Evolutionary conservation across 495 filamentous ascomycete species (phyloP).

Genomic region (Pyronema omphalodes): DNA sequence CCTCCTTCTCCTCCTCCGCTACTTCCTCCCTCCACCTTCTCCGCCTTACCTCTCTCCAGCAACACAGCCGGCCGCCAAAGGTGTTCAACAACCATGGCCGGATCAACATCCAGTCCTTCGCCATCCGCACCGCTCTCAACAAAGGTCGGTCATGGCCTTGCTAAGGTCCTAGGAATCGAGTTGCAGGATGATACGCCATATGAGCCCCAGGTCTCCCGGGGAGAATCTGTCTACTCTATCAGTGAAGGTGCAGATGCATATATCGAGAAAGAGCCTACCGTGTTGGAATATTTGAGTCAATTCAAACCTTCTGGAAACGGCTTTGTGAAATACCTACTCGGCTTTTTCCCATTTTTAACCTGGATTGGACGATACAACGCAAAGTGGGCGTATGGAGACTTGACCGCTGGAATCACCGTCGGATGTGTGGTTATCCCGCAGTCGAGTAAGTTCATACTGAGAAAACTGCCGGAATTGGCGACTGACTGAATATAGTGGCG

Average conservation of each 20-base stretch:
- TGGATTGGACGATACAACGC: conserved; percentile 84
- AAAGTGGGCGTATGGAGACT: conserved; percentile 73
- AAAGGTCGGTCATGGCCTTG: conserved; percentile 45
- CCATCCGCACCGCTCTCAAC: neutral
- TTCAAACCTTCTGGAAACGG: conserved; percentile 39
- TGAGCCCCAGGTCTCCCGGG: conserved; percentile 30
- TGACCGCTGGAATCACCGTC: conserved; percentile 88
- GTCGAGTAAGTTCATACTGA: conserved; percentile 33
- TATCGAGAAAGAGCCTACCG: conserved; percentile 63
- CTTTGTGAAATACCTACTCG: conserved; percentile 39
- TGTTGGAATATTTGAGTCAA: conserved; percentile 48
- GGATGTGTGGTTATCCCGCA: conserved; percentile 92
- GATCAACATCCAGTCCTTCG: neutral
- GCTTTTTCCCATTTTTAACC: conserved; percentile 66
- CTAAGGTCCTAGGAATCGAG: conserved; percentile 73
- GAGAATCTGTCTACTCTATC: conserved; percentile 65
- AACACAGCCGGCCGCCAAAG: neutral
- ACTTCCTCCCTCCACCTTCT: neutral
- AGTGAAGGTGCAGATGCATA: conserved; percentile 48
- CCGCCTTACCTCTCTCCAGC: neutral
- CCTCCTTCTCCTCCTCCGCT: neutral
- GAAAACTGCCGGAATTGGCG: neutral
- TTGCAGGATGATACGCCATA: conserved; percentile 39
- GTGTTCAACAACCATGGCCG: neutral
- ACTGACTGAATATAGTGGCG: conserved; percentile 38